A percentile compares a stretch with the other conserved stretches of the same genome.
Conservation (phyloP, 257 asterid species). For the Nicotiana sylvestris region DNA sequence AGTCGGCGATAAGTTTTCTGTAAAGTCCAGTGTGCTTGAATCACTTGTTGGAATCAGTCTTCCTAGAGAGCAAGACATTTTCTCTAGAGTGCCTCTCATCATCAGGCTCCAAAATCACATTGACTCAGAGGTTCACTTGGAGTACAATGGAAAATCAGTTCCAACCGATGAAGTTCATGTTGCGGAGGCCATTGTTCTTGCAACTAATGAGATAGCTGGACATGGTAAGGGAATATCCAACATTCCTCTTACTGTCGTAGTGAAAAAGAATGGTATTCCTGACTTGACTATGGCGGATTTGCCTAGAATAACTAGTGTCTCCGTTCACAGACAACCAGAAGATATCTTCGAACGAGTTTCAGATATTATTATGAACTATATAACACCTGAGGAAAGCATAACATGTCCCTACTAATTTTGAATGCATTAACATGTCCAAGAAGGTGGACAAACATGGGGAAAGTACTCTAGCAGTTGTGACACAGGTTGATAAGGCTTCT, state of each 20-base stretch:
- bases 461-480: too few relatives aligned
- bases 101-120: background rate
- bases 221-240: background rate
- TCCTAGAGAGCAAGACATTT: background rate
- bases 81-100: background rate
- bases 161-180: background rate
- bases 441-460: too few relatives aligned
- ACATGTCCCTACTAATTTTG: background rate
- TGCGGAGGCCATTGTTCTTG: background rate
- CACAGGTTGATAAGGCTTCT: too few relatives aligned
- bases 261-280: background rate
- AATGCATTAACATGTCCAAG: background rate
- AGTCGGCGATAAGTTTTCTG: background rate
- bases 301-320: background rate
- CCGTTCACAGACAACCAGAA: background rate
- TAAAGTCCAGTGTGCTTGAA: background rate
- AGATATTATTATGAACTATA: background rate
- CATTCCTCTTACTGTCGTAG: background rate
- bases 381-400: background rate
- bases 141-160: background rate
- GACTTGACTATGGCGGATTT: slow-evolving; percentile 1
- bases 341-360: background rate
- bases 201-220: background rate
- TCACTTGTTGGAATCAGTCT: background rate
- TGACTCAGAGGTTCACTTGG: background rate